Evolutionary conservation across 148 eudicot species (phyloP).

Genomic region (Chenopodium album): DNA sequence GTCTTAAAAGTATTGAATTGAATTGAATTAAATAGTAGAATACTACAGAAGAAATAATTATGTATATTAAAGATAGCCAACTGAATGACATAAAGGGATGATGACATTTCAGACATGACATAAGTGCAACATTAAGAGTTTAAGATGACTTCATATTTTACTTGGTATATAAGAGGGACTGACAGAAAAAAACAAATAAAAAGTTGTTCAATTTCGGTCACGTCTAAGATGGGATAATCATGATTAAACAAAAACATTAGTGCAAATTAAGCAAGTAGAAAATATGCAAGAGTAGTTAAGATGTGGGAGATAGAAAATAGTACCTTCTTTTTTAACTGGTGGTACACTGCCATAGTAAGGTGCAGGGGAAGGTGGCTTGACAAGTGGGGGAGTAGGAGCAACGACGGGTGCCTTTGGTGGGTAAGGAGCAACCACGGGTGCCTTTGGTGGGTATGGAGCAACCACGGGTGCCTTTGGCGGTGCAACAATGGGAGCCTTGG

Average conservation of each 20-base stretch:
- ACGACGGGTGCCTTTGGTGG: conserved; percentile 21
- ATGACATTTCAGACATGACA: too few relatives aligned
- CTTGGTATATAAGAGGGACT: too few relatives aligned
- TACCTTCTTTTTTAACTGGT: conserved; percentile 51
- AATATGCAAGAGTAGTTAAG: not conserved
- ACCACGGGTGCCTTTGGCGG: conserved; percentile 20
- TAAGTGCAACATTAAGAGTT: too few relatives aligned
- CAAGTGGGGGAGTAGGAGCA: conserved; percentile 9
- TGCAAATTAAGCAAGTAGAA: not conserved
- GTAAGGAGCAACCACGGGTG: not conserved
- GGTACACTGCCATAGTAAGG: conserved; percentile 38
- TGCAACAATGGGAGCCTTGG: not conserved
- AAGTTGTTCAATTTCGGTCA: too few relatives aligned
- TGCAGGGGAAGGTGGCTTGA: conserved; percentile 29
- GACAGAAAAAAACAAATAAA: too few relatives aligned
- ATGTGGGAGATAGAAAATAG: not conserved
- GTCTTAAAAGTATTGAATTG: not conserved
- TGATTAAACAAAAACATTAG: not conserved
- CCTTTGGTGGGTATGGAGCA: conserved; percentile 16
- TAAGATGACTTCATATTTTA: too few relatives aligned
- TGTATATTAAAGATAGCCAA: not conserved
- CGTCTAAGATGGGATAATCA: too few relatives aligned
- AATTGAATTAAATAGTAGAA: not conserved
- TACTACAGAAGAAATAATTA: not conserved
- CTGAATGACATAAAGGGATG: too few relatives aligned